Evolutionary conservation across 73 alveolate species (phyloP).

Genomic region (Paramecium biaurelia): DNA sequence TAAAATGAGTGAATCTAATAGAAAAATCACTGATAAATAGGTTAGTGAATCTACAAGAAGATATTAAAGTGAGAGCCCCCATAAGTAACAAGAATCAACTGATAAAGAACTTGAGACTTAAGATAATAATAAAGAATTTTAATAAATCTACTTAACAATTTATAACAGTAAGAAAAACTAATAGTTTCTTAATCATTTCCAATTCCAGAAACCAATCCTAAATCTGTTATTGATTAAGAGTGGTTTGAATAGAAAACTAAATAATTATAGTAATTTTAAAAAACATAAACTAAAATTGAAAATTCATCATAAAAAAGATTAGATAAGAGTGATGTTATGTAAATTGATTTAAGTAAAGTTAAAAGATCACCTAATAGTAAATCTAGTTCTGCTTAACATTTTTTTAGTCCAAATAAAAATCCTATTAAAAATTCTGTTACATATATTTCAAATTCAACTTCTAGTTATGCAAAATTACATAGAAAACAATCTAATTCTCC

Average conservation of each 20-base stretch:
- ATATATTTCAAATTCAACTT: background rate
- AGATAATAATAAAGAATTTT: background rate
- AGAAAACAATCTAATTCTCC: background rate
- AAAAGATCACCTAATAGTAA: conserved; percentile 1
- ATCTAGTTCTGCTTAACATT: background rate
- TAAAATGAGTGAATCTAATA: conserved; percentile 1
- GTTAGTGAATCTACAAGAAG: background rate
- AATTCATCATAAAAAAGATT: background rate
- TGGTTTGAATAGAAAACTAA: background rate
- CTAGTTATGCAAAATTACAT: conserved; percentile 35
- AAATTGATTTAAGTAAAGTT: background rate
- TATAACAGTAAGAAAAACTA: background rate
- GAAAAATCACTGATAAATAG: background rate
- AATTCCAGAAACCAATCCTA: background rate
- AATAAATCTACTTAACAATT: background rate
- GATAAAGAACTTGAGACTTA: background rate
- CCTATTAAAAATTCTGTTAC: background rate
- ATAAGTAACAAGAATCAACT: background rate
- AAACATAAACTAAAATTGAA: background rate
- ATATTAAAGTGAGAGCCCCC: background rate
- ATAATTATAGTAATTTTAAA: background rate
- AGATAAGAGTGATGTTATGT: background rate
- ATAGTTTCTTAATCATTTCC: background rate
- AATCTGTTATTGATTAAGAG: background rate
- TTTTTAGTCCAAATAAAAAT: background rate